Base-by-base conservation (phyloP, 768 basidiomycete species). In the Tylopilus rubrobrunneus region DNA sequence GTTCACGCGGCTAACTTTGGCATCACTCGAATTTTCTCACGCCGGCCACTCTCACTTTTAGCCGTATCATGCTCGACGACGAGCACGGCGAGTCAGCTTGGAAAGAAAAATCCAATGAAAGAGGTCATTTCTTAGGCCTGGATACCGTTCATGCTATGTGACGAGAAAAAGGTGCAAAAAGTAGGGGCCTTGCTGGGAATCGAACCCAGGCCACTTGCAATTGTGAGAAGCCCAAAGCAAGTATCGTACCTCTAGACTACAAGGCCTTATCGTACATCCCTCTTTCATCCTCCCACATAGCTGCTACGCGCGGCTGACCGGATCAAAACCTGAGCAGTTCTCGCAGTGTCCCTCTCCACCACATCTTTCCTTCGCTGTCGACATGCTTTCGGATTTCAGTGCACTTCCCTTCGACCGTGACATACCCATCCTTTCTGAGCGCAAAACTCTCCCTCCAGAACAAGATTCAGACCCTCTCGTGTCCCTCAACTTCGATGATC, bases 121-220 rank as follows among this genome's bases (percentile, higher is more conserved):
- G 29, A 29, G n/a, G n/a, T n/a, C n/a, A n/a, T n/a, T n/a, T n/a
- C n/a, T n/a, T n/a, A n/a, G n/a, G n/a, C n/a, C n/a, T n/a, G n/a
- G n/a, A n/a, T n/a, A n/a, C n/a, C n/a, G n/a, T n/a, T n/a, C n/a
- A n/a, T n/a, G n/a, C n/a, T n/a, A n/a, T n/a, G n/a, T n/a, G n/a
- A n/a, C n/a, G n/a, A n/a, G n/a, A n/a, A n/a, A n/a, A n/a, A n/a
- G n/a, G n/a, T n/a, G n/a, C n/a, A n/a, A n/a, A n/a, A n/a, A n/a
- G n/a, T n/a, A n/a, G n/a, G 68, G 70, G 72, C 72, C 68, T 70
- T 61, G 60, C 71, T 67, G 72, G 67, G 70, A 73, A 68, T 72
- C 66, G 71, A 72, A 72, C 70, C 69, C 69, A 73, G 68, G 69
- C 60, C 71, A 69, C 66, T 65, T 62, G 62, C 57, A 60, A 68